These are phyloP conservation scores for Penicillium atrosanguineum DNA, from an alignment of 495 filamentous ascomycete species.

Conservation along the genomic window DNA sequence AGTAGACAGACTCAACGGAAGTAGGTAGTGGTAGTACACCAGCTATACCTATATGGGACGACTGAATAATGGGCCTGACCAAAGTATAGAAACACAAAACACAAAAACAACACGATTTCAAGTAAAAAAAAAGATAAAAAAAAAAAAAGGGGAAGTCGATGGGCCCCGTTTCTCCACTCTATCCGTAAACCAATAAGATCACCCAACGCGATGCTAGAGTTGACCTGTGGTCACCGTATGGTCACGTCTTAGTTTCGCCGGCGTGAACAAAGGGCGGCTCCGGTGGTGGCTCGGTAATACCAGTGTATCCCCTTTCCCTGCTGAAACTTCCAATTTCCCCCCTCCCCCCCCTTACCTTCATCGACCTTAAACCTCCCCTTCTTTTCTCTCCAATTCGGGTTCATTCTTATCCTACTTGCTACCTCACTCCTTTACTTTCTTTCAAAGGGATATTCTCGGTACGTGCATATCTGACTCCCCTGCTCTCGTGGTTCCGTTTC, in stretches of 20 bases:
- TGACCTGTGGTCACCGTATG: background rate
- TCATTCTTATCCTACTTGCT: slow-evolving; percentile 15
- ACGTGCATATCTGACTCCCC: background rate
- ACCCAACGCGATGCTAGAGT: background rate
- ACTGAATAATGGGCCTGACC: slow-evolving; percentile 1
- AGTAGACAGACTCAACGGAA: no score
- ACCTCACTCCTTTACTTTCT: slow-evolving; percentile 4
- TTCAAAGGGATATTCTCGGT: background rate
- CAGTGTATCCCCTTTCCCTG: slow-evolving; percentile 24
- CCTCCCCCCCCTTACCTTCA: slow-evolving; percentile 25
- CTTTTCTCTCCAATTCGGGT: slow-evolving; percentile 16
- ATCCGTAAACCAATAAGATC: background rate
- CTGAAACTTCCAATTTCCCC: slow-evolving; percentile 33
- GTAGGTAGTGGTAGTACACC: background rate
- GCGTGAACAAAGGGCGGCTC: background rate
- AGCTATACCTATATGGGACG: background rate
- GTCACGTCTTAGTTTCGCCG: background rate
- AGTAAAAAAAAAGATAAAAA: background rate
- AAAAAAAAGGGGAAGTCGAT: background rate
- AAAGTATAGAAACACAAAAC: background rate
- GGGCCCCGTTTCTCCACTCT: background rate
- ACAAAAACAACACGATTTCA: background rate
- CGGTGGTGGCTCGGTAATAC: slow-evolving; percentile 6
- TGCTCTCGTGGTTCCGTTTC: slow-evolving; percentile 21
- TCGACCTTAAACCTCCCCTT: slow-evolving; percentile 18